phyloP scores from a whole-genome alignment of 2,329 filamentous ascomycete species.

The Dactylonectria macrodidyma region DNA sequence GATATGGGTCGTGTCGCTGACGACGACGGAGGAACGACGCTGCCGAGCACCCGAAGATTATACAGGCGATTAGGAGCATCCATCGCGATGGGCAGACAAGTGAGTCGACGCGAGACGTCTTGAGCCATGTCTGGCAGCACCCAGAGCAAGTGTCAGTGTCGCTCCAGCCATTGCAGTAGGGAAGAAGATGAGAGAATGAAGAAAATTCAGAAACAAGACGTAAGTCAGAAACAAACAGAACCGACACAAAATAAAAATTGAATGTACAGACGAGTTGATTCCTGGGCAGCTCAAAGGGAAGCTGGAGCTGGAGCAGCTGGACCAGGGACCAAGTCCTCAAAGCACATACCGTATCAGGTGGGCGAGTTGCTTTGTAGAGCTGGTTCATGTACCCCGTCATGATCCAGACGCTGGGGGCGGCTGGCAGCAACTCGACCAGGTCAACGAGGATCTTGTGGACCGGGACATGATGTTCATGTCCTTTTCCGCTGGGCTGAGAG shows the following conservation, averaged over 20 bases:
- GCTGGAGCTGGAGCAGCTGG: constrained; percentile 1
- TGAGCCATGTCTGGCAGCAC: constrained; percentile 36
- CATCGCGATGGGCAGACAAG: constrained; percentile 37
- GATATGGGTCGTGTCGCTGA: constrained; percentile 34
- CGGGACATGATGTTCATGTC: constrained; percentile 31
- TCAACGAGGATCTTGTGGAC: constrained; percentile 30
- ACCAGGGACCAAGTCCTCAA: constrained; percentile 5
- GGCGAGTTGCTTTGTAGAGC: constrained; percentile 27
- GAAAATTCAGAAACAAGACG: neutral
- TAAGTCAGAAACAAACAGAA: no score
- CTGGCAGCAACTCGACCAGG: constrained; percentile 41
- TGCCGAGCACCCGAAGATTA: constrained; percentile 44
- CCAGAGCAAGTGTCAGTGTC: constrained; percentile 35
- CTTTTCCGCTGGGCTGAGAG: constrained; percentile 21
- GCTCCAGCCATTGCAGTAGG: constrained; percentile 11
- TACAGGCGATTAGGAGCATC: constrained; percentile 41
- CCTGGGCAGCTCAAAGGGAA: neutral
- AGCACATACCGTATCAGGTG: constrained; percentile 37
- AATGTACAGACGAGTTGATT: neutral
- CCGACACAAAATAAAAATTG: no score
- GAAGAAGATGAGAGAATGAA: neutral
- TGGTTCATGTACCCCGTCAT: constrained; percentile 42
- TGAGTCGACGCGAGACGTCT: constrained; percentile 26
- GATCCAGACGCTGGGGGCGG: constrained; percentile 41
- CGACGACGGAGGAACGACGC: constrained; percentile 44